phyloP scores from a whole-genome alignment of 257 asterid species.

The Fraxinus cuspidata region DNA sequence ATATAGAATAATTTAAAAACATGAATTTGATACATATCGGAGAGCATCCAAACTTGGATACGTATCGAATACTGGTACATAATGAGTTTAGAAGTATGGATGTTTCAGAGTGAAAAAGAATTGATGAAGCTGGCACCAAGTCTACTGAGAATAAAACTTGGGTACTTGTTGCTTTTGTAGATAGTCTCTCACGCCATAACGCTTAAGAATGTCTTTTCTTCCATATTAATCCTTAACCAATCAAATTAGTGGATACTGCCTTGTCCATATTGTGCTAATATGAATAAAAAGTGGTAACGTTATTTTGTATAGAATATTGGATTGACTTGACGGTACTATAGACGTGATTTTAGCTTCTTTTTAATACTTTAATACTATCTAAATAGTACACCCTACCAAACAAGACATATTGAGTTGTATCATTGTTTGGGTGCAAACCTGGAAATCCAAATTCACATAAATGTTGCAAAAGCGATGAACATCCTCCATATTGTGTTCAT shows the following conservation, averaged over 20 bases:
- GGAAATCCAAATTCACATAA: slow-evolving; percentile 72
- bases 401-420: not conserved
- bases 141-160: not conserved
- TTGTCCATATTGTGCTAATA: not conserved
- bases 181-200: too few relatives aligned
- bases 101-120: too few relatives aligned
- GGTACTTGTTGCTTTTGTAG: too few relatives aligned
- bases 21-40: too few relatives aligned
- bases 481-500: slow-evolving; percentile 69
- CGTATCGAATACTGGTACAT: too few relatives aligned
- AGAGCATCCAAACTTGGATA: too few relatives aligned
- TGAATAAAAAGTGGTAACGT: not conserved
- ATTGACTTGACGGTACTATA: not conserved
- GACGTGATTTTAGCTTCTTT: not conserved
- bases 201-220: not conserved
- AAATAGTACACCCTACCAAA: not conserved
- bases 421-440: slow-evolving; percentile 45
- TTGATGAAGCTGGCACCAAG: too few relatives aligned
- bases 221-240: not conserved
- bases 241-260: not conserved
- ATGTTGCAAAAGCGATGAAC: slow-evolving; percentile 78
- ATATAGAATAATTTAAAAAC: too few relatives aligned
- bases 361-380: not conserved
- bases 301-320: not conserved
- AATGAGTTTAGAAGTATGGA: too few relatives aligned